Percentiles rank a stretch among this genome's conserved stretches.
Conservation (phyloP, 2,329 filamentous ascomycete genomes). For the Stachybotrys echinatus region DNA sequence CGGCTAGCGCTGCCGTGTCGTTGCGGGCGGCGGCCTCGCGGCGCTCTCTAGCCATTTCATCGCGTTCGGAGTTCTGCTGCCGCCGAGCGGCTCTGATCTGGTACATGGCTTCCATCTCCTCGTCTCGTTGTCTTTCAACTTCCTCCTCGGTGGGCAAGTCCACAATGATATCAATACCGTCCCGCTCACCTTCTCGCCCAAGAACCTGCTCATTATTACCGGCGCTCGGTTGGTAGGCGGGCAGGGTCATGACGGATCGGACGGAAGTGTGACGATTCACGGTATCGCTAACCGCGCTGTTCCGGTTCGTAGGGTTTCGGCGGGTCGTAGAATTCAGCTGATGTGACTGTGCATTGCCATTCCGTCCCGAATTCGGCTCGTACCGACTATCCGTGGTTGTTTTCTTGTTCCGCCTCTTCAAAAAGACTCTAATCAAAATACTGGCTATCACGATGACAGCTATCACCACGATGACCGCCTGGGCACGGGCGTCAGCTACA, state of each 20-base stretch:
- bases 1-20: slow-evolving; percentile 64
- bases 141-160: slow-evolving; percentile 79
- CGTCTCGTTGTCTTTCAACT: slow-evolving; percentile 71
- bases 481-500: no score
- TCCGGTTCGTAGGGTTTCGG: slow-evolving; percentile 7
- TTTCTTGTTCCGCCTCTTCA: neutral
- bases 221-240: slow-evolving; percentile 71
- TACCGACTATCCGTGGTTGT: slow-evolving; percentile 14
- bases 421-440: neutral
- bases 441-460: neutral
- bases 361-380: slow-evolving; percentile 23
- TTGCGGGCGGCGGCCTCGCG: slow-evolving; percentile 67
- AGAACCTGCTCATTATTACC: slow-evolving; percentile 75
- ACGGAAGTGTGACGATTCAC: slow-evolving; percentile 82
- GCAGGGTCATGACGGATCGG: slow-evolving; percentile 90
- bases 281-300: slow-evolving; percentile 23
- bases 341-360: slow-evolving; percentile 15
- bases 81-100: slow-evolving; percentile 79
- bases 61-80: slow-evolving; percentile 69
- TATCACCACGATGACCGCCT: neutral
- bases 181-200: slow-evolving; percentile 84
- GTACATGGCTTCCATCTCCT: slow-evolving; percentile 90
- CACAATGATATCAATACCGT: slow-evolving; percentile 83
- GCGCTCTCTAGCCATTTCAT: slow-evolving; percentile 65
- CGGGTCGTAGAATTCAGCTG: slow-evolving; percentile 14